Evolutionary conservation across 495 filamentous ascomycete genomes (phyloP).

Genomic region (Beverwykella pulmonaria): DNA sequence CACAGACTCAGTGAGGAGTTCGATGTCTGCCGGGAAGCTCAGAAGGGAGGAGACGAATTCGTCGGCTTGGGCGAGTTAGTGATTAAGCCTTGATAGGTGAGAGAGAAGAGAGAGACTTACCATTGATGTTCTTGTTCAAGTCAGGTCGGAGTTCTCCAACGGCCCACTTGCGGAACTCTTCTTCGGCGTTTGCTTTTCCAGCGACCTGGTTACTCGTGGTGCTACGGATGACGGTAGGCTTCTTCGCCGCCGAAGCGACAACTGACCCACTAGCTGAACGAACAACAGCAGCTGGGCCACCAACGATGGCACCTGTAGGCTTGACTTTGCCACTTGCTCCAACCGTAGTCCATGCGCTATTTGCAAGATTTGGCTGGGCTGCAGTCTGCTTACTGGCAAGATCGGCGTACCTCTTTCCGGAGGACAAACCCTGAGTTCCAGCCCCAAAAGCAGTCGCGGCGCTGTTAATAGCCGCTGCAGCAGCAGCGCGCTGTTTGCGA

Average conservation of each 20-base stretch:
- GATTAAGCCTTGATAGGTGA: no score
- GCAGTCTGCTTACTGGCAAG: constrained; percentile 76
- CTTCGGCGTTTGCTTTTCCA: constrained; percentile 63
- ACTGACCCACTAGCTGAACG: constrained; percentile 49
- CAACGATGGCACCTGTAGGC: constrained; percentile 55
- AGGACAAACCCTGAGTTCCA: constrained; percentile 48
- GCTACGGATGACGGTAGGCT: constrained; percentile 47
- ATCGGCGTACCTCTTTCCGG: constrained; percentile 91
- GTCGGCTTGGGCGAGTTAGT: constrained; percentile 56
- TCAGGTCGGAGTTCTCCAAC: constrained; percentile 68
- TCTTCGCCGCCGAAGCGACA: constrained; percentile 50
- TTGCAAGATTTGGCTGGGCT: constrained; percentile 44
- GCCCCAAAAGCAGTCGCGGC: constrained; percentile 52
- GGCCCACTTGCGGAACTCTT: constrained; percentile 94
- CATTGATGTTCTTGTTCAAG: constrained; percentile 62
- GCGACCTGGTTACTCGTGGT: constrained; percentile 47
- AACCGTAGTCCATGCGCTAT: constrained; percentile 89
- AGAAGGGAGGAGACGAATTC: constrained; percentile 75
- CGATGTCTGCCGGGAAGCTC: constrained; percentile 71
- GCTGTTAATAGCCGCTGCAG: constrained; percentile 53
- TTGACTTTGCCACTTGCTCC: constrained; percentile 94
- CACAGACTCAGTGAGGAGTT: constrained; percentile 85
- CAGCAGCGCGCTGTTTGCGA: constrained; percentile 71
- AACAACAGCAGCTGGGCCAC: constrained; percentile 54
- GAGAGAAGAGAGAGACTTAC: constrained; percentile 43